Percentiles rank a stretch among this genome's conserved stretches.
Evolutionary conservation across 2,329 filamentous ascomycete genomes (phyloP).

Genomic region (Fusarium sarcochroum): DNA sequence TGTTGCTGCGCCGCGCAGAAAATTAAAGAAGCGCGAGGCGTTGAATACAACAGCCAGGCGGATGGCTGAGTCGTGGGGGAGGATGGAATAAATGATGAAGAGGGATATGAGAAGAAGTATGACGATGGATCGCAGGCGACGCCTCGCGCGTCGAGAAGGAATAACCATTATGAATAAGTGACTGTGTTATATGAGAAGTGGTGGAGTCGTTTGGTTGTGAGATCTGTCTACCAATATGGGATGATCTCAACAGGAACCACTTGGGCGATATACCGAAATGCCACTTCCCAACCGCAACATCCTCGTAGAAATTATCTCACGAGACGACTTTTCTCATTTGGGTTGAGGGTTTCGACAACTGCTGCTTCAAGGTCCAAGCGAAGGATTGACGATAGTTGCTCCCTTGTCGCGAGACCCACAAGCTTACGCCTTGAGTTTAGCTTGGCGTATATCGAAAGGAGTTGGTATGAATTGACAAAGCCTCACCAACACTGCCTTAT

Average conservation of each 20-base stretch:
- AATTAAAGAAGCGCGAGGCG: conserved; percentile 50
- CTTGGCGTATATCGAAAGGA: not conserved
- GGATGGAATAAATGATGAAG: conserved; percentile 47
- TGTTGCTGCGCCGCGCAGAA: conserved; percentile 48
- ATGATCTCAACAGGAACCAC: conserved; percentile 19
- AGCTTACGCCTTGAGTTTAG: conserved; percentile 1
- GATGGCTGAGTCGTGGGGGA: conserved; percentile 53
- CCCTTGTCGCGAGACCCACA: conserved; percentile 20
- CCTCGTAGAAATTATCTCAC: not conserved
- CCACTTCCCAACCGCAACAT: conserved; percentile 20
- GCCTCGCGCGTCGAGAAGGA: conserved; percentile 49
- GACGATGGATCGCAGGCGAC: conserved; percentile 47
- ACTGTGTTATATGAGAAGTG: conserved; percentile 12
- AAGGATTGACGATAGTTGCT: conserved; percentile 9
- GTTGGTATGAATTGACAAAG: too few relatives aligned
- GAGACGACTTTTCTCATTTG: not conserved
- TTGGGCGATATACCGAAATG: conserved; percentile 2
- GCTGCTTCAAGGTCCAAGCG: conserved; percentile 5
- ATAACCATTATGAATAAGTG: conserved; percentile 26
- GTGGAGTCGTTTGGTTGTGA: conserved; percentile 3
- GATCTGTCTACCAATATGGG: conserved; percentile 5
- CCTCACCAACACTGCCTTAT: not conserved
- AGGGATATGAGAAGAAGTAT: conserved; percentile 46
- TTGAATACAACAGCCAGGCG: conserved; percentile 55
- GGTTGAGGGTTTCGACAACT: conserved; percentile 6